Evolutionary conservation across 129 eudicot genomes (phyloP).

Genomic region (Smallanthus sonchifolius): DNA sequence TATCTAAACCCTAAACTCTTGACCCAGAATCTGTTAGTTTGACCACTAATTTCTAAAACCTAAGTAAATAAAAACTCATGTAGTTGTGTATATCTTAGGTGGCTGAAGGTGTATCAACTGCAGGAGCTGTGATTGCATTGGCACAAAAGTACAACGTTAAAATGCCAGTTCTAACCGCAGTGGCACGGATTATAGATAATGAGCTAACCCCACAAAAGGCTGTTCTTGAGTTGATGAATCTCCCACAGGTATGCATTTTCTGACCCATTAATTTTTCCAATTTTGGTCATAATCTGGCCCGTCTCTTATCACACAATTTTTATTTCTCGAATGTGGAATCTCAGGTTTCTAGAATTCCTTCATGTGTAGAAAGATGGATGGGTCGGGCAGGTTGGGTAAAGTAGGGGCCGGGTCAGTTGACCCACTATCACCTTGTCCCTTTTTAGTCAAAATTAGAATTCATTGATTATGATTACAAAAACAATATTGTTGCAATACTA

Average conservation of each 20-base stretch:
- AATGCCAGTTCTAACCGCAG: slow-evolving; percentile 96
- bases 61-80: not conserved
- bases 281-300: not conserved
- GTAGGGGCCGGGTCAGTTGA: not conserved
- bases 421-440: not conserved
- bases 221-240: slow-evolving; percentile 85
- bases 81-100: slow-evolving; percentile 43
- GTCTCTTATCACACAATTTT: not conserved
- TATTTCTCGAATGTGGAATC: not conserved
- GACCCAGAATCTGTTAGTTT: not conserved
- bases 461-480: not conserved
- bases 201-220: slow-evolving; percentile 91
- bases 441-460: not conserved
- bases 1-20: not conserved
- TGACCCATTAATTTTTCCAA: not conserved
- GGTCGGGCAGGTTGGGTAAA: not conserved
- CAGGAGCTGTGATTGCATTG: slow-evolving; percentile 95
- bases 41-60: not conserved
- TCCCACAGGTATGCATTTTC: slow-evolving; percentile 66
- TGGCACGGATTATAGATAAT: slow-evolving; percentile 91
- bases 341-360: not conserved
- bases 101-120: slow-evolving; percentile 96
- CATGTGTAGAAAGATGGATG: not conserved
- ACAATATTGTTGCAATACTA: not conserved
- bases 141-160: slow-evolving; percentile 97